phyloP scores from a whole-genome alignment of 768 basidiomycete species.

The Auriscalpium orientale region DNA sequence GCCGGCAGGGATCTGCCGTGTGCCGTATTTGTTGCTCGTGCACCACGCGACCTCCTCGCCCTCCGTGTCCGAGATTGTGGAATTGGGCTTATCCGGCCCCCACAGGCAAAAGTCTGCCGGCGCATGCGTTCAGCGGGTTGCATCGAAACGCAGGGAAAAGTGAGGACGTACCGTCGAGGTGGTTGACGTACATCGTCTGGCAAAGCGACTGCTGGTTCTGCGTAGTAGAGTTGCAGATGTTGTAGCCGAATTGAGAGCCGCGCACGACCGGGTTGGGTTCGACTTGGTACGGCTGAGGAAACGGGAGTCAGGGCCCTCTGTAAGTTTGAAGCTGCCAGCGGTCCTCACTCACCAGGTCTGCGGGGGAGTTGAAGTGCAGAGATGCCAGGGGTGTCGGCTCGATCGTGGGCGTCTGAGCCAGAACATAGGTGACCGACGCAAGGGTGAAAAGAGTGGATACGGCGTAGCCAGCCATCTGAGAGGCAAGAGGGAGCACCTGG shows the following conservation, averaged over 20 bases:
- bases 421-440: slow-evolving; percentile 19
- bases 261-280: slow-evolving; percentile 36
- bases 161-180: slow-evolving; percentile 31
- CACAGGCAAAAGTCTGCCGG: slow-evolving; percentile 62
- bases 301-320: no score
- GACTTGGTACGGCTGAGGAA: slow-evolving; percentile 41
- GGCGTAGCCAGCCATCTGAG: slow-evolving; percentile 26
- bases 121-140: not conserved
- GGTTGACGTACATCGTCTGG: slow-evolving; percentile 66
- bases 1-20: slow-evolving; percentile 61
- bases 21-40: slow-evolving; percentile 58
- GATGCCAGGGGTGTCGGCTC: slow-evolving; percentile 22
- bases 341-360: no score
- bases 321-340: no score
- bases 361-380: slow-evolving; percentile 19
- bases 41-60: slow-evolving; percentile 72
- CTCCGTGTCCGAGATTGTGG: slow-evolving; percentile 58
- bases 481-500: slow-evolving; percentile 2
- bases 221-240: slow-evolving; percentile 61
- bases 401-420: slow-evolving; percentile 16
- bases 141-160: not conserved
- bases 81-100: slow-evolving; percentile 43
- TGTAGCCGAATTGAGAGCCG: slow-evolving; percentile 58
- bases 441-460: slow-evolving; percentile 26
- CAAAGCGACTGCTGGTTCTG: slow-evolving; percentile 54